Conservation (phyloP, 257 asterid genomes). For the Marsdenia floribunda region DNA sequence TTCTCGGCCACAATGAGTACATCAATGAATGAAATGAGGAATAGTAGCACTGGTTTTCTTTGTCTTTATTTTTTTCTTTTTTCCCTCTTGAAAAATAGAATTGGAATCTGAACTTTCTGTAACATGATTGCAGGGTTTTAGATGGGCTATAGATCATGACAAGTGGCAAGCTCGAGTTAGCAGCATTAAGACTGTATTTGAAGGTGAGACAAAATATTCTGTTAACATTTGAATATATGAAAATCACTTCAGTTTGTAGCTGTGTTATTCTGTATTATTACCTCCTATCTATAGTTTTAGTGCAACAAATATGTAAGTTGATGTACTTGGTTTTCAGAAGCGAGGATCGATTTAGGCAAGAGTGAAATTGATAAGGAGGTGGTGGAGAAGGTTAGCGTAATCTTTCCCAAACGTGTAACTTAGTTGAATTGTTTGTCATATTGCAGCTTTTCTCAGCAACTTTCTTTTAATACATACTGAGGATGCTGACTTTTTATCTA, state of each 20-base stretch:
- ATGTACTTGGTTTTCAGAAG: constrained; percentile 47
- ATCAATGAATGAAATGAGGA: background rate
- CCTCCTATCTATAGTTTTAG: background rate
- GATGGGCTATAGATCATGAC: constrained; percentile 90
- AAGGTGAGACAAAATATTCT: constrained; percentile 39
- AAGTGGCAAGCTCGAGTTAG: constrained; percentile 87
- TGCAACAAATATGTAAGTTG: background rate
- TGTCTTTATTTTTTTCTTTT: too few relatives aligned
- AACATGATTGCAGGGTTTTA: constrained; percentile 53
- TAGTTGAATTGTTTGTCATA: too few relatives aligned
- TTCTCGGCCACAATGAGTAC: background rate
- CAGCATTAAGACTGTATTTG: constrained; percentile 81
- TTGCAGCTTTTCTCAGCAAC: too few relatives aligned
- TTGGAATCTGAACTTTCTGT: constrained; percentile 1
- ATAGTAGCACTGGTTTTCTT: background rate
- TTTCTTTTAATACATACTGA: too few relatives aligned
- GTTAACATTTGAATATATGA: too few relatives aligned
- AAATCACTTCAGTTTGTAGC: background rate
- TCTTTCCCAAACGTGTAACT: background rate
- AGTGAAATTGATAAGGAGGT: constrained; percentile 60
- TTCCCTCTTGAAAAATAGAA: background rate
- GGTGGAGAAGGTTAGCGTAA: constrained; percentile 64
- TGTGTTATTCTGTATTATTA: background rate
- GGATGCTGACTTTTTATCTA: too few relatives aligned
- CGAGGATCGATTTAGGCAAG: constrained; percentile 63